These are phyloP conservation scores for Leersia perrieri DNA, from an alignment of 176 grass and related monocot species.

Conservation along the genomic window DNA sequence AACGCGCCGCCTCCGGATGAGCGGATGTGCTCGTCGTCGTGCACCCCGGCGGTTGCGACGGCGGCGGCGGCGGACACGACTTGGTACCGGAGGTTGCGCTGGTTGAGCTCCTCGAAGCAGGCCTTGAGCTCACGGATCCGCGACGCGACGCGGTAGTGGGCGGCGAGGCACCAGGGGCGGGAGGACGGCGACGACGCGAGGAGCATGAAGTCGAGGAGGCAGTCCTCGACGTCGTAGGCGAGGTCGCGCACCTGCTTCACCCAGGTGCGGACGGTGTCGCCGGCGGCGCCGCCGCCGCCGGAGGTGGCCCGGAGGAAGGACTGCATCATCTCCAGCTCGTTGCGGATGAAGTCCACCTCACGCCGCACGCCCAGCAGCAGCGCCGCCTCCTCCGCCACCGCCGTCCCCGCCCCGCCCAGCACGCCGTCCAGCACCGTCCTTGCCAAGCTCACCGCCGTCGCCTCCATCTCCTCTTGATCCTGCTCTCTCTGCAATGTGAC, in stretches of 20 bases:
- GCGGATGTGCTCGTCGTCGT: not conserved
- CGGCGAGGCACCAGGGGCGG: not conserved
- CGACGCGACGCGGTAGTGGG: not conserved
- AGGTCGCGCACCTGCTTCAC: conserved; percentile 43
- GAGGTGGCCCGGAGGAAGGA: conserved; percentile 19
- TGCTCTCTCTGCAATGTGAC: too few species aligned
- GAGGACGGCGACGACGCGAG: not conserved
- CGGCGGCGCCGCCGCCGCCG: not conserved
- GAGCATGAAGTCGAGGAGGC: conserved; percentile 25
- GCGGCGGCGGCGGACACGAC: not conserved
- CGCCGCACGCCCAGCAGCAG: not conserved
- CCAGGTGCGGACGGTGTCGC: conserved; percentile 21
- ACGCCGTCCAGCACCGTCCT: conserved; percentile 31
- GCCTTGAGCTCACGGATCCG: conserved; percentile 19
- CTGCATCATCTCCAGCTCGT: conserved; percentile 34
- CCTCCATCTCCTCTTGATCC: conserved; percentile 16
- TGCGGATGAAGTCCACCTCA: conserved; percentile 35
- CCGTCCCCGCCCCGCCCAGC: not conserved
- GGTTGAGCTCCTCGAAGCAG: conserved; percentile 21
- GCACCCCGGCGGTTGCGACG: not conserved
- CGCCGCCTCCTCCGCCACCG: conserved; percentile 29
- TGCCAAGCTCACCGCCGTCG: conserved; percentile 35
- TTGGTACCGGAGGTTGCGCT: not conserved
- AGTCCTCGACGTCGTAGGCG: conserved; percentile 45
- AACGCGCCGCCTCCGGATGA: not conserved